phyloP scores from a whole-genome alignment of 768 basidiomycete species.

The Auriscalpium orientale region DNA sequence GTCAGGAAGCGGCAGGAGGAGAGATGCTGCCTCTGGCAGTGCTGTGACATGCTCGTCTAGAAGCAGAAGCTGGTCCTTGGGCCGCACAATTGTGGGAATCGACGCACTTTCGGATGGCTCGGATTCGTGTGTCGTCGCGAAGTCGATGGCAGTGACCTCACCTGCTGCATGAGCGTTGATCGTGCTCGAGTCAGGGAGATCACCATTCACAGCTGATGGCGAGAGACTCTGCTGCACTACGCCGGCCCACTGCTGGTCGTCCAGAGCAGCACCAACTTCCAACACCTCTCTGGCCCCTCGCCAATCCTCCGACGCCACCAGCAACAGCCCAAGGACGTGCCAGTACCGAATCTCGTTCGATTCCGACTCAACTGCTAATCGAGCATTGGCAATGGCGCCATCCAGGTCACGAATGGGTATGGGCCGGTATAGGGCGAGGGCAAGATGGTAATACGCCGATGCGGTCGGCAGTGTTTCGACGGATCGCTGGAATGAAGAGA shows the following conservation, averaged over 20 bases:
- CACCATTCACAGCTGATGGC: not conserved
- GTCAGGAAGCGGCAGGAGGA: slow-evolving; percentile 41
- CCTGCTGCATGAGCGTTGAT: not conserved
- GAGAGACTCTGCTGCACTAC: not conserved
- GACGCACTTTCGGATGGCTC: not conserved
- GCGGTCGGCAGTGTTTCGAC: slow-evolving; percentile 43
- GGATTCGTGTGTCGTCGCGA: not conserved
- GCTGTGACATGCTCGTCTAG: slow-evolving; percentile 23
- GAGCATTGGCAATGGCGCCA: slow-evolving; percentile 60
- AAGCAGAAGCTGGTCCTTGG: slow-evolving; percentile 7
- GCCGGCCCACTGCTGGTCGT: slow-evolving; percentile 29
- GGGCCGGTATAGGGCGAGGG: slow-evolving; percentile 60
- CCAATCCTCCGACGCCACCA: slow-evolving; percentile 79
- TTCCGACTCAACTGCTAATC: slow-evolving; percentile 65
- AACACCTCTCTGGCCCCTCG: slow-evolving; percentile 65
- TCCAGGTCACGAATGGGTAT: slow-evolving; percentile 58
- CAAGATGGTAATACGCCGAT: slow-evolving; percentile 70
- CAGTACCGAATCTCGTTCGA: slow-evolving; percentile 65
- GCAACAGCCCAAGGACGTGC: slow-evolving; percentile 82
- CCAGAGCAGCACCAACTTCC: slow-evolving; percentile 63
- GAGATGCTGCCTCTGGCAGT: slow-evolving; percentile 34
- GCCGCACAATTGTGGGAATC: slow-evolving; percentile 2
- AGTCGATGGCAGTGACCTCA: not conserved
- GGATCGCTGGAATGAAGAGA: slow-evolving; percentile 42
- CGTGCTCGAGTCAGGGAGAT: slow-evolving; percentile 2